These are phyloP conservation scores for Naumovozyma dairenensis DNA, from an alignment of 805 yeast species.

Conservation along the genomic window DNA sequence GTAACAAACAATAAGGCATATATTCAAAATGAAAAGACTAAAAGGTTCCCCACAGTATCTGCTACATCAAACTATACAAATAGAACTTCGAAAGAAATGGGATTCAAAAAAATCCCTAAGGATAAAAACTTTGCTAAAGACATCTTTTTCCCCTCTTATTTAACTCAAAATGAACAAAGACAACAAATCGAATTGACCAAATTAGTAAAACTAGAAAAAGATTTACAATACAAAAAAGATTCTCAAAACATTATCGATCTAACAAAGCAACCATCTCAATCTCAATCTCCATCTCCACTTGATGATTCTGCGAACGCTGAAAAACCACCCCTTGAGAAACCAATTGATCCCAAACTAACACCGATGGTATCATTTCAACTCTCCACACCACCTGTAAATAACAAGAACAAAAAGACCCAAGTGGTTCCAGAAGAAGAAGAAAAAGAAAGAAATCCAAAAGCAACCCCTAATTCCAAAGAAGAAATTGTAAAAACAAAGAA, in stretches of 20 bases:
- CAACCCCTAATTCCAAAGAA: conserved; percentile 27
- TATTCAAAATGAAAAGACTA: conserved; percentile 5
- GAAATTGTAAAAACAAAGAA: conserved; percentile 17
- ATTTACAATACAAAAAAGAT: conserved; percentile 15
- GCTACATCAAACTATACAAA: conserved; percentile 19
- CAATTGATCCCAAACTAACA: conserved; percentile 9
- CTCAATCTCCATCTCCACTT: background rate
- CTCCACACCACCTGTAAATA: background rate
- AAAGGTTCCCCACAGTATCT: conserved; percentile 22
- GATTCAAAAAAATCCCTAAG: conserved; percentile 16
- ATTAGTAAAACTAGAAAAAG: conserved; percentile 18
- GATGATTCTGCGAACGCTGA: background rate
- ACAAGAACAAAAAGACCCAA: background rate
- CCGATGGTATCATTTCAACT: conserved; percentile 10
- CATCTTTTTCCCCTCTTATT: conserved; percentile 22
- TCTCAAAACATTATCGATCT: conserved; percentile 13
- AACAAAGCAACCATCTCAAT: background rate
- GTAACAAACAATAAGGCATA: background rate
- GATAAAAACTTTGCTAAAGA: conserved; percentile 21
- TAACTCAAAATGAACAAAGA: conserved; percentile 21
- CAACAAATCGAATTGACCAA: conserved; percentile 17
- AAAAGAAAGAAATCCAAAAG: conserved; percentile 12
- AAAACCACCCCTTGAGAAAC: conserved; percentile 3
- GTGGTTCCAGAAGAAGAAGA: background rate
- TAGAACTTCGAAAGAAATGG: conserved; percentile 17